These are phyloP conservation scores for Candida golubevii DNA, from an alignment of 805 yeast genomes.

Conservation along the genomic window DNA sequence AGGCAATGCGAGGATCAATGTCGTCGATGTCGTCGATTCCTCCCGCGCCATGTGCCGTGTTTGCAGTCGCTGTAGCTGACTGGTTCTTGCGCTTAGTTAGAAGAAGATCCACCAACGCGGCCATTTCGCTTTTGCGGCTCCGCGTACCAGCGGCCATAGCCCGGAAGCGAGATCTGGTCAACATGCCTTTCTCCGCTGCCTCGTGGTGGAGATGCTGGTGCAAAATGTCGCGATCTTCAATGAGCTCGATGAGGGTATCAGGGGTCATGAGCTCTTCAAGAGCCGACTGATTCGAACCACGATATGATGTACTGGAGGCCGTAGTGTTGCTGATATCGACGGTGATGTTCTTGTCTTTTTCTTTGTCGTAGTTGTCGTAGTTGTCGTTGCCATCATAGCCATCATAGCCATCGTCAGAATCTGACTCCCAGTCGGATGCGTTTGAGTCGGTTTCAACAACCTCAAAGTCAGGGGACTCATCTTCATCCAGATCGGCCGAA, in stretches of 20 bases:
- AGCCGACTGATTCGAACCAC: neutral
- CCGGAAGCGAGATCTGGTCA: constrained; percentile 34
- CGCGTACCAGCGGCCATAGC: neutral
- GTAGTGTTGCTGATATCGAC: neutral
- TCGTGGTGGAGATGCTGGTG: constrained; percentile 25
- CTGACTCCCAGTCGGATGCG: constrained; percentile 9
- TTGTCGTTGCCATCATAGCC: too few relatives aligned
- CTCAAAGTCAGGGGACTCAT: constrained; percentile 13
- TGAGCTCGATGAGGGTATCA: constrained; percentile 12
- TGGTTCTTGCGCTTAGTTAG: constrained; percentile 10
- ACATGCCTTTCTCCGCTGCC: constrained; percentile 13
- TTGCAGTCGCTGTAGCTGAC: constrained; percentile 4
- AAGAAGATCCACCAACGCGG: constrained; percentile 22
- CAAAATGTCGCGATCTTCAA: constrained; percentile 20
- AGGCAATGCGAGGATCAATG: constrained; percentile 38
- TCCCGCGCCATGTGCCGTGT: neutral
- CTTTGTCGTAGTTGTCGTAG: too few relatives aligned
- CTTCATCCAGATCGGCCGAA: constrained; percentile 3
- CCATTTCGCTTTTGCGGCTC: constrained; percentile 5
- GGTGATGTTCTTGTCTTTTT: neutral
- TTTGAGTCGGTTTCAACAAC: neutral
- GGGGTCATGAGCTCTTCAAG: constrained; percentile 13
- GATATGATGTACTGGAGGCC: neutral
- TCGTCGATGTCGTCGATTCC: constrained; percentile 22
- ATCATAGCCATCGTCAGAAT: constrained; percentile 4